A percentile compares a stretch with the other conserved stretches of the same genome.
Conservation (phyloP, 2,329 filamentous ascomycete species). For the Sphaerostilbella broomeana region DNA sequence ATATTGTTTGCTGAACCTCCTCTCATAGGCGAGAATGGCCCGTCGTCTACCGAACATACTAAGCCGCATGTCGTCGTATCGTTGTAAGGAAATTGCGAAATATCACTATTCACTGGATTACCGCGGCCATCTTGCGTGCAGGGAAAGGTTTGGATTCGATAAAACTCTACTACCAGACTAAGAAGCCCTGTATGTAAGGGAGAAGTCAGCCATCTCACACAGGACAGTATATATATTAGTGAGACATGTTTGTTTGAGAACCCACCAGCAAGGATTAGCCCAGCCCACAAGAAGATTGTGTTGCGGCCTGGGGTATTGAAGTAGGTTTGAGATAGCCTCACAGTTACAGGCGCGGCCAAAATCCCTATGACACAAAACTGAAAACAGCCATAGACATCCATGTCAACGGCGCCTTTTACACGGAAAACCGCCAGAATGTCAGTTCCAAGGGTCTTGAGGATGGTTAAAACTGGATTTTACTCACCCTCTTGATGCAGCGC, state of each 20-base stretch:
- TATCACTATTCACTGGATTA: slow-evolving; percentile 27
- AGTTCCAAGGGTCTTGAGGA: too few relatives aligned
- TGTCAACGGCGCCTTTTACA: slow-evolving; percentile 51
- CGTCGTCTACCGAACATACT: slow-evolving; percentile 36
- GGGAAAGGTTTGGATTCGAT: slow-evolving; percentile 38
- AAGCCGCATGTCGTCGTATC: slow-evolving; percentile 38
- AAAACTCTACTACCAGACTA: slow-evolving; percentile 59
- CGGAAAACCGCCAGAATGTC: too few relatives aligned
- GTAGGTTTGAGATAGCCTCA: slow-evolving; percentile 55
- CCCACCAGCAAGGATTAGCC: slow-evolving; percentile 52
- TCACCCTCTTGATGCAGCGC: slow-evolving; percentile 52
- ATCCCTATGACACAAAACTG: slow-evolving; percentile 62
- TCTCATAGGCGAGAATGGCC: slow-evolving; percentile 51
- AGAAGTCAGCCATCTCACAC: not conserved
- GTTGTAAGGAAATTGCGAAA: slow-evolving; percentile 38
- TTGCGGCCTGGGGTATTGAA: slow-evolving; percentile 58
- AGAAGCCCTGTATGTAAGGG: slow-evolving; percentile 40
- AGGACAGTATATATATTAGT: not conserved
- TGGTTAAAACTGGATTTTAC: too few relatives aligned
- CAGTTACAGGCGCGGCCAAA: slow-evolving; percentile 55
- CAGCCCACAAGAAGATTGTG: slow-evolving; percentile 60
- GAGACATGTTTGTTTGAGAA: not conserved
- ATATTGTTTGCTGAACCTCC: slow-evolving; percentile 51
- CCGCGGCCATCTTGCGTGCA: slow-evolving; percentile 38
- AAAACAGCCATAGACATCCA: slow-evolving; percentile 63